Conservation (phyloP, 129 eudicot genomes). For the Logfia minima region DNA sequence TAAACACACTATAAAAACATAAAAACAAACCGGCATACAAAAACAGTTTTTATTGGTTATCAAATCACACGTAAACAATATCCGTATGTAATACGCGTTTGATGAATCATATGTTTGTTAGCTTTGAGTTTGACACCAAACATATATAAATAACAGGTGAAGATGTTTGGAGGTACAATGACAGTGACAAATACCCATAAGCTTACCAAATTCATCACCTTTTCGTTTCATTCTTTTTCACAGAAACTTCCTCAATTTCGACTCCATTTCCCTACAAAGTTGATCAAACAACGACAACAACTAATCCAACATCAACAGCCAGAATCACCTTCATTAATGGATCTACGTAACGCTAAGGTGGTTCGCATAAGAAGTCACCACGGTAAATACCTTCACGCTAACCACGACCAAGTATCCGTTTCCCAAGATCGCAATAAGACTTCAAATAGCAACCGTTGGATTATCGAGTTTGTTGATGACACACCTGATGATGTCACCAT, state of each 20-base stretch:
- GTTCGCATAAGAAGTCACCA: slow-evolving; percentile 64
- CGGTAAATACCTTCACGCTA: slow-evolving; percentile 67
- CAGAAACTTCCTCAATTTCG: slow-evolving; percentile 34
- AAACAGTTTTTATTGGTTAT: not conserved
- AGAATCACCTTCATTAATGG: slow-evolving; percentile 34
- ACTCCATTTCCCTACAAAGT: slow-evolving; percentile 15
- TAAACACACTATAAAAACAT: not conserved
- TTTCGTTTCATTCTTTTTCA: not conserved
- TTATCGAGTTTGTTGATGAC: slow-evolving; percentile 50
- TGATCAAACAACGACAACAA: slow-evolving; percentile 8
- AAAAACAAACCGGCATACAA: too few species aligned
- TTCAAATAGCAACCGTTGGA: slow-evolving; percentile 48
- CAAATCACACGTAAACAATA: slow-evolving; percentile 8
- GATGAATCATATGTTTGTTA: not conserved
- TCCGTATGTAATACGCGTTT: slow-evolving; percentile 17
- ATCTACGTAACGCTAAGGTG: slow-evolving; percentile 50
- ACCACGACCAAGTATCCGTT: slow-evolving; percentile 61
- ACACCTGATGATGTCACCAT: slow-evolving; percentile 43
- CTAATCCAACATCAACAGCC: not conserved
- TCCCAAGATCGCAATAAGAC: slow-evolving; percentile 49
- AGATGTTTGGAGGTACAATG: slow-evolving; percentile 21
- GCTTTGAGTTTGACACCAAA: slow-evolving; percentile 6
- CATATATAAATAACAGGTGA: slow-evolving; percentile 8
- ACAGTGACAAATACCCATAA: slow-evolving; percentile 26
- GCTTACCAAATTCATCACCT: slow-evolving; percentile 11